A percentile compares a stretch with the other conserved stretches of the same genome.
These are phyloP conservation scores for Hordeum marinum DNA, from an alignment of 176 grass and related monocot species.

Conservation along the genomic window DNA sequence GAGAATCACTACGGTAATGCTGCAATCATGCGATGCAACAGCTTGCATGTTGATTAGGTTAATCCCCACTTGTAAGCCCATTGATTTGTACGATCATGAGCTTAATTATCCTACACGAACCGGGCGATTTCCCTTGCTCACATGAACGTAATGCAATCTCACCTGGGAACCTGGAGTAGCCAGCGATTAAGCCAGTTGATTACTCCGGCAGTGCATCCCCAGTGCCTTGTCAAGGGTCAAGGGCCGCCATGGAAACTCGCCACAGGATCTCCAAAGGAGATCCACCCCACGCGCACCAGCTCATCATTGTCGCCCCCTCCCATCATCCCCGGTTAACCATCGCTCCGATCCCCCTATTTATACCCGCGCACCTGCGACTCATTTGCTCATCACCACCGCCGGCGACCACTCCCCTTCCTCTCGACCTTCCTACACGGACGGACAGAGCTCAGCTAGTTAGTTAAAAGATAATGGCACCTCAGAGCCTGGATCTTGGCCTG, in stretches of 20 bases:
- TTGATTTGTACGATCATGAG: background rate
- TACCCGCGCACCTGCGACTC: conserved; percentile 22
- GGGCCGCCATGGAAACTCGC: background rate
- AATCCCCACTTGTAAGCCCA: background rate
- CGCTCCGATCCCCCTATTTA: conserved; percentile 38
- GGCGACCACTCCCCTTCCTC: background rate
- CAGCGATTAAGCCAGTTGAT: conserved; percentile 9
- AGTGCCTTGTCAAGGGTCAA: conserved; percentile 38
- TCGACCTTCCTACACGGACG: background rate
- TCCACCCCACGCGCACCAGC: conserved; percentile 66
- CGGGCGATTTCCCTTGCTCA: background rate
- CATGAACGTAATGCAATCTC: conserved; percentile 4
- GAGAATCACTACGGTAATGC: background rate
- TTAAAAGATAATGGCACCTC: conserved; percentile 28
- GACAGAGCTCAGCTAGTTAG: background rate
- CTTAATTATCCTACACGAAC: background rate
- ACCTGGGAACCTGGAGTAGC: conserved; percentile 39
- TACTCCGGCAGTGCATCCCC: conserved; percentile 11
- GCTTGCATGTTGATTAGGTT: background rate
- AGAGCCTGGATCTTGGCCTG: conserved; percentile 55
- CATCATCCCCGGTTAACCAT: background rate
- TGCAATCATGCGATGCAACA: conserved; percentile 2
- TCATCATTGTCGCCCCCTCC: conserved; percentile 69
- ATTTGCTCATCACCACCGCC: conserved; percentile 27
- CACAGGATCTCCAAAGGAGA: conserved; percentile 31